Base-by-base conservation (phyloP, 768 basidiomycete species). In the Pulveroboletus frians region DNA sequence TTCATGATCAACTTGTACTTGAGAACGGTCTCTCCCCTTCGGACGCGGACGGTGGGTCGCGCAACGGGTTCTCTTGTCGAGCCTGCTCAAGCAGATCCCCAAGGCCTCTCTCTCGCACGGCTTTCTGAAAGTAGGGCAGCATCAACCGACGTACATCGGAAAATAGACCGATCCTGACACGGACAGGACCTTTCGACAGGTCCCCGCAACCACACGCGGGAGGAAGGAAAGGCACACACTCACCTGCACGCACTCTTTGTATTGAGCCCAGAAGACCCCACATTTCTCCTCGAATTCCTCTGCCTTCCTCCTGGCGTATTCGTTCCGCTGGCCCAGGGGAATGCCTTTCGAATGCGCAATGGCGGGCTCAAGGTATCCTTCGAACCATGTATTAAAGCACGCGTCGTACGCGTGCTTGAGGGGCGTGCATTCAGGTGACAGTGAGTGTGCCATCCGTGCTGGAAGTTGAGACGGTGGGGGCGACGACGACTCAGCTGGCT, bases 371-470 rank as follows among this genome's bases (percentile, higher is more conserved):
- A 97, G 81, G 66, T 97, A 99, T 10, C 90, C 92, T 67, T 96
- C 93, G 58, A 99, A 93, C 95, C 94, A 97, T 8, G 87, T 81
- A 61, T 96, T 96, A 73, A 98, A 98, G 74, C 94, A 98, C 0
- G 88, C 74, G 68, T 98, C 94, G 65, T 96, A 98, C 47, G 81
- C 71, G 45, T 82, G 81, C 68, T 98, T 97, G 50, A 95, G 76
- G 0, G 88, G 85, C 5, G 94, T 96, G 70, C 95, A 98, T 73
- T 83, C 79, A 9, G 80, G 72, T 1, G 87, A 81, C 20, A 97
- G 79, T 49, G 91, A 93, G 53, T 83, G 76, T 0, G 90, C 83
- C 89, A 92, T 89, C 37, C 3, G 32, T 30, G 30, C 15, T 27
- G n/a, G 7, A 26, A 31, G 34, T 38, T 14, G 4, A 9, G 20